phyloP scores from a whole-genome alignment of 257 asterid genomes.

The Oldenlandia corymbosa region DNA sequence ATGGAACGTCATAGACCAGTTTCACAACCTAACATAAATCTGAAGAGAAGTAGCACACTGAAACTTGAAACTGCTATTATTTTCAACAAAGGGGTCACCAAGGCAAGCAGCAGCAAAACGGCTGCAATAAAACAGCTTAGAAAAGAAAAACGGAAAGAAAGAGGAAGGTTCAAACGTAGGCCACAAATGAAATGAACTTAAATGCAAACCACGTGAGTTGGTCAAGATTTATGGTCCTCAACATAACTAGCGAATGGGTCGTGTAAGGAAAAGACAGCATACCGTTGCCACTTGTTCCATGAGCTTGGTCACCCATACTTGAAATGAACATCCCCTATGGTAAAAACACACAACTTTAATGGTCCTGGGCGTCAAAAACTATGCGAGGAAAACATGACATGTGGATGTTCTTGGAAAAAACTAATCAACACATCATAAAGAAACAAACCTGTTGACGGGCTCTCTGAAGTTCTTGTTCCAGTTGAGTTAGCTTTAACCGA shows the following conservation, averaged over 20 bases:
- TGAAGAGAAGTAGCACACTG: background rate
- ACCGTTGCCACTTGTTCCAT: slow-evolving; percentile 61
- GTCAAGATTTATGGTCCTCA: background rate
- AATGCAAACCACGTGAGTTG: background rate
- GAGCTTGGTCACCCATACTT: slow-evolving; percentile 71
- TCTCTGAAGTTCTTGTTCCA: slow-evolving; percentile 90
- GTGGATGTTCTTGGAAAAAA: background rate
- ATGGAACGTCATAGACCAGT: background rate
- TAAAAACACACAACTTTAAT: slow-evolving; percentile 8
- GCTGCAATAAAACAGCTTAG: too few species aligned
- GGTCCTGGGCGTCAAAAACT: slow-evolving; percentile 3
- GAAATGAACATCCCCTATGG: slow-evolving; percentile 58
- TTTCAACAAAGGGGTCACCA: too few species aligned
- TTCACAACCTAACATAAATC: background rate
- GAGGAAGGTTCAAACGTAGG: too few species aligned
- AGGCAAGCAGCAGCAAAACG: too few species aligned
- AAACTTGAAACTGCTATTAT: background rate
- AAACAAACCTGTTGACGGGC: slow-evolving; percentile 62
- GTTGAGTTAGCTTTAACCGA: slow-evolving; percentile 75
- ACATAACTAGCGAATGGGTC: background rate
- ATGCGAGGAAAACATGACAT: background rate
- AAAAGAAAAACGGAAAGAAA: too few species aligned
- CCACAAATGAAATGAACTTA: background rate
- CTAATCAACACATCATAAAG: background rate
- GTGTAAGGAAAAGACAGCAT: slow-evolving; percentile 18